These are phyloP conservation scores for Suhomyces atakaporum DNA, from an alignment of 1,139 yeast species.

Conservation along the genomic window DNA sequence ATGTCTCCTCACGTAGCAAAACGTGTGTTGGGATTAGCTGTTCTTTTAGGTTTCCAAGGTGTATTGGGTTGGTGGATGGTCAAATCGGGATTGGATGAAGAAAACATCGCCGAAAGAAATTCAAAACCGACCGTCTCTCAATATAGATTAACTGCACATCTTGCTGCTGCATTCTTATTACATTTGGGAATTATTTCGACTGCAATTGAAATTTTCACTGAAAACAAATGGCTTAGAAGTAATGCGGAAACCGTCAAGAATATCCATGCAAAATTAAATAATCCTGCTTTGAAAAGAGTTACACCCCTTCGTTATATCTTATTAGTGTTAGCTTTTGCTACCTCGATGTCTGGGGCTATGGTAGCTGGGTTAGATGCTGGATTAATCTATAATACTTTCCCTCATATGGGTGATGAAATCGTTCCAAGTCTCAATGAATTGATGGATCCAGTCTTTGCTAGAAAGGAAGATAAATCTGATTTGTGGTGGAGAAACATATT, in stretches of 20 bases:
- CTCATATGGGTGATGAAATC: conserved; percentile 87
- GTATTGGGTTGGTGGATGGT: conserved; percentile 99
- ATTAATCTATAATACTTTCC: conserved; percentile 91
- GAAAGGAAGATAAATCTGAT: conserved; percentile 69
- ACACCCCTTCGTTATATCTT: conserved; percentile 58
- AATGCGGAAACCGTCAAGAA: conserved; percentile 57
- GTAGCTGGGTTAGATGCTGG: conserved; percentile 99
- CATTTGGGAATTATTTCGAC: conserved; percentile 90
- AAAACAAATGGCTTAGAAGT: conserved; percentile 56
- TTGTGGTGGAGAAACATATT: conserved; percentile 88
- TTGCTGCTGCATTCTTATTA: conserved; percentile 88
- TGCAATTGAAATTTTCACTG: conserved; percentile 80
- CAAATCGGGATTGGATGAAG: conserved; percentile 86
- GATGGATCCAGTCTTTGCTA: conserved; percentile 71
- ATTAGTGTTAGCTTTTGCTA: conserved; percentile 69
- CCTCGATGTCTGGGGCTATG: conserved; percentile 97
- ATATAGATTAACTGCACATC: conserved; percentile 89
- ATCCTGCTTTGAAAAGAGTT: conserved; percentile 58
- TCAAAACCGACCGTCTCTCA: conserved; percentile 96
- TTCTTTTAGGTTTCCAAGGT: conserved; percentile 87
- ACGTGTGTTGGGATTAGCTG: conserved; percentile 70
- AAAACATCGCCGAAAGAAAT: conserved; percentile 73
- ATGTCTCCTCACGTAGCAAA: conserved; percentile 71
- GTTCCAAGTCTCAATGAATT: conserved; percentile 75
- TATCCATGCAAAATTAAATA: conserved; percentile 51